These are phyloP conservation scores for Yarrowia sp. DNA, from an alignment of 805 yeast species.

Conservation along the genomic window DNA sequence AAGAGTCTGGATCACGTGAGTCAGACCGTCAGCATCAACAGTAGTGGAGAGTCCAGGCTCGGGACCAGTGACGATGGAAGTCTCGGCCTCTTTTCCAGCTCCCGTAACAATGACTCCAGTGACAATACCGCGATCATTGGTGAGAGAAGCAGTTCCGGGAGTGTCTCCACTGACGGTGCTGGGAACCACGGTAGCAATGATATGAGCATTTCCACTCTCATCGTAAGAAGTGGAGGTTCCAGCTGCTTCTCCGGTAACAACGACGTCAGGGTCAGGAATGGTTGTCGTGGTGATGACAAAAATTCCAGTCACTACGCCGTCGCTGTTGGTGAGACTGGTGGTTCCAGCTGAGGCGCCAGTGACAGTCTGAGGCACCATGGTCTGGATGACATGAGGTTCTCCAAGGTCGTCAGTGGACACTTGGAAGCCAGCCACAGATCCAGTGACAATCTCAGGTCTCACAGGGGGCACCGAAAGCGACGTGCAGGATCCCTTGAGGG, in stretches of 20 bases:
- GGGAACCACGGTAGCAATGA: constrained; percentile 4
- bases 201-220: neutral
- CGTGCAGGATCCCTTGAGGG: neutral
- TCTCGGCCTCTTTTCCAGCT: too few species aligned
- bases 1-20: neutral
- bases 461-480: neutral
- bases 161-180: neutral
- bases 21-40: neutral
- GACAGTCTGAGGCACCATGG: neutral
- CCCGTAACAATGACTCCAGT: neutral
- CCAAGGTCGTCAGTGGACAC: neutral
- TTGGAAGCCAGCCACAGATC: neutral
- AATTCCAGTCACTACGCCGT: neutral
- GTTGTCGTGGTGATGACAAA: neutral
- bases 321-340: neutral
- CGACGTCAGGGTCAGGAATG: neutral
- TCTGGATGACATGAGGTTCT: neutral
- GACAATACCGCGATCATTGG: neutral
- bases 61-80: neutral
- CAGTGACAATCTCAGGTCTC: neutral
- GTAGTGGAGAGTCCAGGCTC: neutral
- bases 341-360: neutral
- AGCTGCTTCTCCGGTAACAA: neutral
- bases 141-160: neutral
- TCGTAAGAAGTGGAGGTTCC: neutral